Evolutionary conservation across 1,139 yeast species (phyloP), one percentile per base, ranked within the genome.

Genomic region (Sugiyamaella neomexicana): DNA sequence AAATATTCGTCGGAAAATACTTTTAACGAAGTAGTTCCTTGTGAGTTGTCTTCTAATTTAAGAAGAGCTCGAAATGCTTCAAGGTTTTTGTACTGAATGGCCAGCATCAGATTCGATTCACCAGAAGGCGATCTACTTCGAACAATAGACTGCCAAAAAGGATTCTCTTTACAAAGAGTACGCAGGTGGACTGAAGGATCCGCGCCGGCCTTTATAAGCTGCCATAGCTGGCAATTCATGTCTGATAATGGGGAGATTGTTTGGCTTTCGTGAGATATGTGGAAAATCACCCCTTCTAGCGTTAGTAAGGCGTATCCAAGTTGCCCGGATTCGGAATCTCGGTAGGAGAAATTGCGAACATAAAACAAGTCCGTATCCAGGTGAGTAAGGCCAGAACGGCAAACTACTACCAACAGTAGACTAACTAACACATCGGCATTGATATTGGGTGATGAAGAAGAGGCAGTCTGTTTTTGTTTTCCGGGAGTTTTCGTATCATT

Each of bases 371-470:
- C 93, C 1, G 82, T 80, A 61, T 81, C 85, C 17, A 89, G 66
- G 62, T 83, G 72, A 7, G 75, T 76, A 1, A 86, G 77, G 50
- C 77, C 77, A 0, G 95, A 77, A 54, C 87, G 82, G 8, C 85
- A 77, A 0, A 90, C 77, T 1, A 89, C 90, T 72, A 89, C 75
- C 5, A 89, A 79, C 56, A 91, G 72, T 50, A 90, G 72, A 1
- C 91, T 85, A 5, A 91, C 80, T 38, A 91, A 72, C 0, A 88
- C 82, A 65, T 91, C 98, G 0, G 98, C 98, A 68, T 86, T 93
- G 10, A 89, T 17, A 36, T 27, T 45, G n/a, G 49, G 49, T 2
- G 34, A 25, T 15, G 16, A 7, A 8, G 16, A 7, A 8, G 15
- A 54, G 52, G n/a, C 53, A 52, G 39, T 54, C 60, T 12, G 51